Evolutionary conservation across 805 yeast species (phyloP).

Genomic region (Yamadazyma olivae): DNA sequence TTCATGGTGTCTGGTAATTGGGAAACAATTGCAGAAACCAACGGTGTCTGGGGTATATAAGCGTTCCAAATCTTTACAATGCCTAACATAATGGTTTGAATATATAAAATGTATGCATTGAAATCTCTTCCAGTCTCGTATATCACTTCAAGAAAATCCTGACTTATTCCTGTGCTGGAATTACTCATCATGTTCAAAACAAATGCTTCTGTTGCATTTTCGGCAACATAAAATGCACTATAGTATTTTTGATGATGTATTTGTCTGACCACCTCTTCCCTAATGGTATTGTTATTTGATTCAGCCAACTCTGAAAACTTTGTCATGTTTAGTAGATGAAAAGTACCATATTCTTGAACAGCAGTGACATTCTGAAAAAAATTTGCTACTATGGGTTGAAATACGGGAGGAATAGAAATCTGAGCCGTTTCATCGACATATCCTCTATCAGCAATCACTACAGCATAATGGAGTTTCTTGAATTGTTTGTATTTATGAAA

Average conservation of each 20-base stretch:
- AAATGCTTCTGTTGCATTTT: conserved; percentile 26
- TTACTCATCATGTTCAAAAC: conserved; percentile 6
- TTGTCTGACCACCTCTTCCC: conserved; percentile 24
- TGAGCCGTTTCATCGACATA: conserved; percentile 8
- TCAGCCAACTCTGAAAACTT: conserved; percentile 17
- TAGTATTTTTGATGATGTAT: conserved; percentile 30
- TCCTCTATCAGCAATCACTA: conserved; percentile 23
- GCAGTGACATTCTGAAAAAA: conserved; percentile 21
- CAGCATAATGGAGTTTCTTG: conserved; percentile 21
- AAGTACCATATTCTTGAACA: conserved; percentile 20
- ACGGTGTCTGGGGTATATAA: conserved; percentile 17
- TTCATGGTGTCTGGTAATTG: conserved; percentile 10
- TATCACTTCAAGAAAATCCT: conserved; percentile 20
- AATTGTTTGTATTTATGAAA: conserved; percentile 18
- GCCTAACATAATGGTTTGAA: conserved; percentile 13
- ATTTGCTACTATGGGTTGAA: conserved; percentile 20
- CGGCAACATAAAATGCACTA: conserved; percentile 26
- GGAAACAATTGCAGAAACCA: conserved; percentile 15
- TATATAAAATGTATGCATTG: conserved; percentile 24
- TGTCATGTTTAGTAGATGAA: conserved; percentile 19
- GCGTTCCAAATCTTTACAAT: conserved; percentile 9
- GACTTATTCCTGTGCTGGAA: conserved; percentile 15
- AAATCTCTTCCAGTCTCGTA: conserved; percentile 34
- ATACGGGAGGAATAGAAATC: conserved; percentile 11
- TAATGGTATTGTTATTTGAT: conserved; percentile 18